Evolutionary conservation across 177 flowering plant species (phyloP).

Genomic region (Telopea speciosissima): DNA sequence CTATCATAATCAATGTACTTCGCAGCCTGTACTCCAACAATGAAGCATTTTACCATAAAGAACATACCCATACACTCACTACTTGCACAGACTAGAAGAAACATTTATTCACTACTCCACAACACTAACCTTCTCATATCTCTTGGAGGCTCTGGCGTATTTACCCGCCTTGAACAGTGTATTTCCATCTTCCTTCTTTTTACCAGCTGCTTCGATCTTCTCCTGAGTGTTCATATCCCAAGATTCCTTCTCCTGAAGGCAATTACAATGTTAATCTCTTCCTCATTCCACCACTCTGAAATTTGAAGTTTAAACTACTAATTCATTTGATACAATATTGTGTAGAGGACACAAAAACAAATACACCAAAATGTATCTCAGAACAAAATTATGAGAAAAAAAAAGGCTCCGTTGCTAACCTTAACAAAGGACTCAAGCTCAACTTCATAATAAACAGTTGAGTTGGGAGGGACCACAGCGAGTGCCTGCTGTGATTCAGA

Average conservation of each 20-base stretch:
- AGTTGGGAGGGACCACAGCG: constrained; percentile 77
- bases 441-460: constrained; percentile 68
- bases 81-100: not conserved
- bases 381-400: not conserved
- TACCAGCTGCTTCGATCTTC: constrained; percentile 84
- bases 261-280: not conserved
- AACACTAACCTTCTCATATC: constrained; percentile 83
- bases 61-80: not conserved
- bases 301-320: not conserved
- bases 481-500: constrained; percentile 60
- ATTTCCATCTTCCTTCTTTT: constrained; percentile 96
- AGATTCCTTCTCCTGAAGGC: constrained; percentile 79
- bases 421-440: constrained; percentile 82
- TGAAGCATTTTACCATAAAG: not conserved
- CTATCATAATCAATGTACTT: constrained; percentile 77
- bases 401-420: constrained; percentile 30
- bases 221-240: constrained; percentile 92
- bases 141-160: constrained; percentile 74
- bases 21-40: constrained; percentile 50
- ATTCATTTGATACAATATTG: not conserved
- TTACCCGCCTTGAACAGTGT: constrained; percentile 74
- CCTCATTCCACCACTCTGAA: not conserved
- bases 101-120: too few relatives aligned
- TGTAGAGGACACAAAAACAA: not conserved
- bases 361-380: too few relatives aligned